A percentile compares a stretch with the other conserved stretches of the same genome.
Evolutionary conservation across 2,329 filamentous ascomycete genomes (phyloP).

Genomic region (Alternaria longipes): DNA sequence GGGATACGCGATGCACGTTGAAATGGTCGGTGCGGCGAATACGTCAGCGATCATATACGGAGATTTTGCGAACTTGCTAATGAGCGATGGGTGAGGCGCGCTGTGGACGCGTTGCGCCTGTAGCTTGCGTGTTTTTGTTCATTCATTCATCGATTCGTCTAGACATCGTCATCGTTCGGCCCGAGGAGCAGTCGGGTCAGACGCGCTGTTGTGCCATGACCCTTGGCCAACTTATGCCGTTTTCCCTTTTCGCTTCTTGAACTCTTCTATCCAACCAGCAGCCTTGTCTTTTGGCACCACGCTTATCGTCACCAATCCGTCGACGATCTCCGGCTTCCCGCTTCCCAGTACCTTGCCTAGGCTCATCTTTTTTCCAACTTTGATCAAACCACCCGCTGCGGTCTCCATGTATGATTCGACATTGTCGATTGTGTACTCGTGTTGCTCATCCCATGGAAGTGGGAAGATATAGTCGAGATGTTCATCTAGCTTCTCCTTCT

Average conservation of each 20-base stretch:
- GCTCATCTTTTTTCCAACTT: constrained; percentile 85
- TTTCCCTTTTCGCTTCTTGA: constrained; percentile 72
- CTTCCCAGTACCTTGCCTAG: constrained; percentile 77
- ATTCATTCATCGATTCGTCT: background rate
- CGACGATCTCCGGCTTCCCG: constrained; percentile 85
- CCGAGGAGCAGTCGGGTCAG: background rate
- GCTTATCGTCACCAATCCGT: constrained; percentile 83
- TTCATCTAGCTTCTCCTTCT: constrained; percentile 76
- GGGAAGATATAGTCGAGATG: constrained; percentile 89
- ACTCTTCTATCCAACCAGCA: constrained; percentile 80
- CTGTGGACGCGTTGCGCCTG: background rate
- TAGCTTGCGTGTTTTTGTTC: background rate
- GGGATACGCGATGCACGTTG: constrained; percentile 2
- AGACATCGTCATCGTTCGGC: constrained; percentile 2
- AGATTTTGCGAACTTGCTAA: constrained; percentile 1
- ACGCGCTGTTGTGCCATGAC: background rate
- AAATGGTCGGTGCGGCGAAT: background rate
- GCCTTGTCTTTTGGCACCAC: constrained; percentile 78
- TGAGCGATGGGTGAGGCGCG: background rate
- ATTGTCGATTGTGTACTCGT: constrained; percentile 69
- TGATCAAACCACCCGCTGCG: constrained; percentile 78
- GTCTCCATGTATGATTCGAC: constrained; percentile 96
- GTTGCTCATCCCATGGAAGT: constrained; percentile 79
- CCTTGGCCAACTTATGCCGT: constrained; percentile 3
- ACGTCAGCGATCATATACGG: constrained; percentile 1